A percentile compares a stretch with the other conserved stretches of the same genome.
Conservation (phyloP, 2,329 filamentous ascomycete genomes). For the Aspergillus vadensis region DNA sequence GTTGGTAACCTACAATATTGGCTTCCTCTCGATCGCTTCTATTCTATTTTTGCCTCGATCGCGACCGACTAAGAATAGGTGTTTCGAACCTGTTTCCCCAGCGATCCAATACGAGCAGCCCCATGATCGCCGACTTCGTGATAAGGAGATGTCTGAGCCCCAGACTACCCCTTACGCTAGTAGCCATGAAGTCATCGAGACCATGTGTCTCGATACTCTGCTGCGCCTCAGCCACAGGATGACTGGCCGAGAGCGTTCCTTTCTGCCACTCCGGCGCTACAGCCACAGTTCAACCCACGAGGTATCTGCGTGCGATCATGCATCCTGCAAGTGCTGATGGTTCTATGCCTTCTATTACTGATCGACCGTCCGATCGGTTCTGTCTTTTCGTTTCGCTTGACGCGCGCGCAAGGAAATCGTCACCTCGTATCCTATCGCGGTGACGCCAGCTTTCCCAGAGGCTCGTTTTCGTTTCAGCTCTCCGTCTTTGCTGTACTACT, state of each 20-base stretch:
- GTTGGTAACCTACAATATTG: constrained; percentile 18
- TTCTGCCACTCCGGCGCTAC: constrained; percentile 9
- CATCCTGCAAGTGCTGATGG: neutral
- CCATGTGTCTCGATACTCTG: neutral
- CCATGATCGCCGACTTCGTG: constrained; percentile 7
- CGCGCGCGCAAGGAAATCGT: neutral
- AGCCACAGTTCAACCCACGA: constrained; percentile 11
- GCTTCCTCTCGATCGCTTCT: neutral
- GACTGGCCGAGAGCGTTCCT: constrained; percentile 11
- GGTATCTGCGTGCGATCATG: neutral
- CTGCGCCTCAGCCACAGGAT: constrained; percentile 22
- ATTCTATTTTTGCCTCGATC: constrained; percentile 12
- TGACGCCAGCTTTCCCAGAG: neutral
- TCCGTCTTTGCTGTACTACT: neutral
- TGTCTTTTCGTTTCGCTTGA: neutral
- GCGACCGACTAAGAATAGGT: constrained; percentile 17
- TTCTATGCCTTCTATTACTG: neutral
- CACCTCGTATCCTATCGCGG: neutral
- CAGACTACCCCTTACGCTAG: constrained; percentile 11
- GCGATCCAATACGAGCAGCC: neutral
- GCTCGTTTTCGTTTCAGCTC: neutral
- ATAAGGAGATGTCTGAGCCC: constrained; percentile 18
- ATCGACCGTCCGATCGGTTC: neutral
- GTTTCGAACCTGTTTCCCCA: neutral
- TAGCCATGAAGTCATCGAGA: neutral